Percentiles rank a stretch among this genome's conserved stretches.
These are phyloP conservation scores for Tolypocladium paradoxum DNA, from an alignment of 2,329 filamentous ascomycete species.

Conservation along the genomic window DNA sequence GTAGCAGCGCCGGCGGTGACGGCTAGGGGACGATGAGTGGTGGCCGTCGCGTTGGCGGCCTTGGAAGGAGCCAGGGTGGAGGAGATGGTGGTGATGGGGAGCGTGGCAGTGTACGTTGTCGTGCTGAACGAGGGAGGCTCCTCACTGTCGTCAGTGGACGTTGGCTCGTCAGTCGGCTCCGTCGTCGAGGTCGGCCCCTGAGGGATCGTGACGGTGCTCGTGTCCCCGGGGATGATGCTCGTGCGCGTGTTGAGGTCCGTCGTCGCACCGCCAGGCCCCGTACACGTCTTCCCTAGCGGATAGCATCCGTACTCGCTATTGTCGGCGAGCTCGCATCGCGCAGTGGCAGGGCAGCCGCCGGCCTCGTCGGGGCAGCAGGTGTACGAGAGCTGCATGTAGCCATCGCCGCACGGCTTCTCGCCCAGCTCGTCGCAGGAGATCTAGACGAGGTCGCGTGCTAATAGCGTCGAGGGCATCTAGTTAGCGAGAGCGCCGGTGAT, in stretches of 20 bases:
- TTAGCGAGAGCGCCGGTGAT: slow-evolving; percentile 9
- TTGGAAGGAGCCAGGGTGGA: neutral
- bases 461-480: slow-evolving; percentile 1
- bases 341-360: slow-evolving; percentile 15
- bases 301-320: slow-evolving; percentile 20
- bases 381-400: slow-evolving; percentile 15
- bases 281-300: slow-evolving; percentile 14
- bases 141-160: too few species aligned
- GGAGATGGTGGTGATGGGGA: neutral
- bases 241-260: slow-evolving; percentile 2
- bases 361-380: slow-evolving; percentile 18
- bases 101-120: neutral
- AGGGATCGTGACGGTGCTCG: slow-evolving; percentile 2
- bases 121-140: neutral
- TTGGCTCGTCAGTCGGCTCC: too few species aligned
- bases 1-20: slow-evolving; percentile 8
- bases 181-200: neutral
- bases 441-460: slow-evolving; percentile 10
- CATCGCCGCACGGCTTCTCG: slow-evolving; percentile 15
- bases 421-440: slow-evolving; percentile 13
- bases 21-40: neutral
- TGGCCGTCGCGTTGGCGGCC: neutral
- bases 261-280: slow-evolving; percentile 13
- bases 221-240: slow-evolving; percentile 3
- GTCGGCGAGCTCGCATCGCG: slow-evolving; percentile 13